A percentile compares a stretch with the other conserved stretches of the same genome.
phyloP scores from a whole-genome alignment of 108 stramenopile genomes.

The Nitzschia palea region DNA sequence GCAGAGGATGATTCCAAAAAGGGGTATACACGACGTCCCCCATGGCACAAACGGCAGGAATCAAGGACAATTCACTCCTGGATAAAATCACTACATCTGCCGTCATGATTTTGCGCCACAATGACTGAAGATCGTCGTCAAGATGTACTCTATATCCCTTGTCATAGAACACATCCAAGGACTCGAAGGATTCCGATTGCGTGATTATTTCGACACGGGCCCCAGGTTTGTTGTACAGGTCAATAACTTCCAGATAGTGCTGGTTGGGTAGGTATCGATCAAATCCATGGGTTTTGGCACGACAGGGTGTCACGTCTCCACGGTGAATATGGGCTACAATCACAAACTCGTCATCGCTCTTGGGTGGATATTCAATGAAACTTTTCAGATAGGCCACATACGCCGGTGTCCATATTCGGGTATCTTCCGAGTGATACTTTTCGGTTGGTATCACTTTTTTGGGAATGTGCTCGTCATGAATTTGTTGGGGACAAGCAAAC shows the following conservation, averaged over 20 bases:
- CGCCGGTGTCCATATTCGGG: slow-evolving; percentile 30
- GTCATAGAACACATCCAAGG: slow-evolving; percentile 25
- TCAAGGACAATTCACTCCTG: slow-evolving; percentile 34
- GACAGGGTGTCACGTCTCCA: slow-evolving; percentile 32
- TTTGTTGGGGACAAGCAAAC: slow-evolving; percentile 23
- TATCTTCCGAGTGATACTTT: slow-evolving; percentile 10
- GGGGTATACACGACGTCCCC: slow-evolving; percentile 41
- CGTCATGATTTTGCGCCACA: slow-evolving; percentile 33
- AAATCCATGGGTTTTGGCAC: slow-evolving; percentile 15
- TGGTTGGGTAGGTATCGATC: slow-evolving; percentile 33
- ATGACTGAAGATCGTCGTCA: slow-evolving; percentile 10
- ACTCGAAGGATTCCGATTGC: slow-evolving; percentile 32
- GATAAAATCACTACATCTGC: slow-evolving; percentile 41
- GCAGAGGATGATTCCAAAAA: slow-evolving; percentile 34
- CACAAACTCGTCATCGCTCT: slow-evolving; percentile 12
- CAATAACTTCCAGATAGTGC: slow-evolving; percentile 28
- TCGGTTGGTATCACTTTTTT: slow-evolving; percentile 9
- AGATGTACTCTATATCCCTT: slow-evolving; percentile 26
- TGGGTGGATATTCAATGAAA: slow-evolving; percentile 18
- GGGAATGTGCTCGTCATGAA: not conserved
- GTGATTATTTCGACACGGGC: slow-evolving; percentile 26
- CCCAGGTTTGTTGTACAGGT: slow-evolving; percentile 32
- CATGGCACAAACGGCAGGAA: slow-evolving; percentile 31
- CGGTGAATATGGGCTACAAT: slow-evolving; percentile 37
- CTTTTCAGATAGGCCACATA: slow-evolving; percentile 28